Conservation (phyloP, 306 rosid genomes). For the Cucumis cinereus region DNA sequence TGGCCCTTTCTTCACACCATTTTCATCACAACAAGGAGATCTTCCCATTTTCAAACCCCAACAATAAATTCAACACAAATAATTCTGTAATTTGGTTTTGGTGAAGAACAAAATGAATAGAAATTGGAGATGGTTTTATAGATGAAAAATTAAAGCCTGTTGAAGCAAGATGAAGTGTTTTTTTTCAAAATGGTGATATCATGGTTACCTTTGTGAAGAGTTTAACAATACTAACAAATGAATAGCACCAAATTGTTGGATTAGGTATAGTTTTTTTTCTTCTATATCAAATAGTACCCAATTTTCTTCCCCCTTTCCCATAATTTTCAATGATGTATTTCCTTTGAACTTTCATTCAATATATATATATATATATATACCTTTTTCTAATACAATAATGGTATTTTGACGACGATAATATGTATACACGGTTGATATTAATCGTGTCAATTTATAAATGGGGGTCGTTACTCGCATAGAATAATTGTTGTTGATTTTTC, state of each 20-base stretch:
- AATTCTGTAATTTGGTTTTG: background rate
- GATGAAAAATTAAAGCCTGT: background rate
- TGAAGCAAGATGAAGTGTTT: background rate
- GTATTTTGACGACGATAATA: background rate
- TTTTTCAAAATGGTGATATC: slow-evolving; percentile 30
- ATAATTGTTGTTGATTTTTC: background rate
- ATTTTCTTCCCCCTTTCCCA: background rate
- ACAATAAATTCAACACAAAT: background rate
- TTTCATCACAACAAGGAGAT: slow-evolving; percentile 57
- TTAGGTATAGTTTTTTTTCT: background rate
- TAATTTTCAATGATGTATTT: background rate
- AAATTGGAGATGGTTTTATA: background rate
- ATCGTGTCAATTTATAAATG: background rate
- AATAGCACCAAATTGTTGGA: slow-evolving; percentile 5
- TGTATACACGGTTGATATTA: background rate
- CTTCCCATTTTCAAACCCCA: slow-evolving; percentile 41
- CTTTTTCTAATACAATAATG: background rate
- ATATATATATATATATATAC: too few relatives aligned
- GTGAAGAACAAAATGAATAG: background rate
- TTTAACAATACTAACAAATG: background rate
- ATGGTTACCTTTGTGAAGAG: background rate
- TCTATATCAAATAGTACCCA: background rate
- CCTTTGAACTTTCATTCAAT: background rate
- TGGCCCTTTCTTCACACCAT: slow-evolving; percentile 77
- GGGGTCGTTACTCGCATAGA: background rate